phyloP scores from a whole-genome alignment of 345 rosid species.

The Arabidopsis suecica region DNA sequence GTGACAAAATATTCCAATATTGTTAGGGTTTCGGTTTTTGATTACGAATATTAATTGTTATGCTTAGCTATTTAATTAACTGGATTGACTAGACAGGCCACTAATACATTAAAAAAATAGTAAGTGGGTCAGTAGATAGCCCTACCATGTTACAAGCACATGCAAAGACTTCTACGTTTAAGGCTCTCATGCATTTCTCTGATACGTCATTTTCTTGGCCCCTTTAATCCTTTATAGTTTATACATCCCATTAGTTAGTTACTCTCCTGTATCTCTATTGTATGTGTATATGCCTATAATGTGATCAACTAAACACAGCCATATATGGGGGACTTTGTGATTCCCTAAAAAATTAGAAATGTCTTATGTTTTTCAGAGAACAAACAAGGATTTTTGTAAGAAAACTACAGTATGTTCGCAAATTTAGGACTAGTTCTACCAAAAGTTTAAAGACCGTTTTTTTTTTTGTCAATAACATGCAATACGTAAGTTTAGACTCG shows the following conservation, averaged over 20 bases:
- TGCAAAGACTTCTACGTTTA: conserved; percentile 35
- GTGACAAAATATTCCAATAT: background rate
- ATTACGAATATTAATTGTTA: background rate
- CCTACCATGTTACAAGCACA: conserved; percentile 49
- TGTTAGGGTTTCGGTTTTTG: background rate
- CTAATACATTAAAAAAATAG: background rate
- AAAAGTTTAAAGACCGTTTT: background rate
- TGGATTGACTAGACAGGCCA: conserved; percentile 21
- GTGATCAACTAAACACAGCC: conserved; percentile 12
- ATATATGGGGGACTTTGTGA: conserved; percentile 16
- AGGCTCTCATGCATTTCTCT: conserved; percentile 34
- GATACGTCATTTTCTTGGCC: conserved; percentile 40
- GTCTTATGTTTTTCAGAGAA: background rate
- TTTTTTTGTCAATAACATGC: too few relatives aligned
- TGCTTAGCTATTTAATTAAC: conserved; percentile 21
- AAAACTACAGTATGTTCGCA: background rate
- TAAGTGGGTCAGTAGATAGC: conserved; percentile 14
- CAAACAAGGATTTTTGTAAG: background rate
- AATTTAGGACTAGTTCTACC: background rate
- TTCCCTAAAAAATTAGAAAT: background rate
- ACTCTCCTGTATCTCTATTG: background rate
- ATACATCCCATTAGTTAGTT: conserved; percentile 14
- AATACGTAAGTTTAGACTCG: background rate
- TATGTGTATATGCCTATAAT: background rate
- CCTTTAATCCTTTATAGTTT: background rate